Evolutionary conservation across 2,329 filamentous ascomycete genomes (phyloP).

Genomic region (Fusarium nodosum): DNA sequence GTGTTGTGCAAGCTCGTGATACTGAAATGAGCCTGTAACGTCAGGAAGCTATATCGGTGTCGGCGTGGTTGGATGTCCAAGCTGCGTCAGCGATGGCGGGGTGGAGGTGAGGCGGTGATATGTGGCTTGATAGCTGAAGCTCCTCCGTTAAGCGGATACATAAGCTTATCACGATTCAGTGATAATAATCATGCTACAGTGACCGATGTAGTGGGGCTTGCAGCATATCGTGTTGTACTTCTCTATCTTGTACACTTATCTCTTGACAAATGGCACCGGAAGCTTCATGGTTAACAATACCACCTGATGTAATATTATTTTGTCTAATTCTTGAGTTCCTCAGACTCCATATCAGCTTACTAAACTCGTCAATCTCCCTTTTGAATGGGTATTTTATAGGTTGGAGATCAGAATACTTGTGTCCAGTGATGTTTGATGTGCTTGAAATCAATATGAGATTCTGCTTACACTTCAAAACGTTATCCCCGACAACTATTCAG

Average conservation of each 20-base stretch:
- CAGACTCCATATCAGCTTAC: neutral
- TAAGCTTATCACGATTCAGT: neutral
- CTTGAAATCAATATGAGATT: neutral
- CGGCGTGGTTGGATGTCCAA: constrained; percentile 33
- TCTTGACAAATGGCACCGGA: neutral
- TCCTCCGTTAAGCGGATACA: neutral
- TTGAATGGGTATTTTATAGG: neutral
- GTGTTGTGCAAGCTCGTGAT: constrained; percentile 17
- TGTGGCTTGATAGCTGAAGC: constrained; percentile 32
- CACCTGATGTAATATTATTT: neutral
- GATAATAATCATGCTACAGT: neutral
- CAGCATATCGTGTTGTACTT: neutral
- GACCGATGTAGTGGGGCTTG: neutral
- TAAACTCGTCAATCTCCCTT: too few relatives aligned
- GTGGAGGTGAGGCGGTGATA: constrained; percentile 49
- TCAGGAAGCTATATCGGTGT: constrained; percentile 37
- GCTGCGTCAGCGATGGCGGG: constrained; percentile 55
- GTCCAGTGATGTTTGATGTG: neutral
- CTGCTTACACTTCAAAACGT: neutral
- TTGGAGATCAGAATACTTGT: neutral
- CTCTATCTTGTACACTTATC: neutral
- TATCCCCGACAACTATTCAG: too few relatives aligned
- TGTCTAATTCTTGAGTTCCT: neutral
- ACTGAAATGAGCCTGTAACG: constrained; percentile 4
- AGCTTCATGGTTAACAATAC: neutral